Conservation (phyloP, 495 filamentous ascomycete genomes). For the Xylaria grammica region DNA sequence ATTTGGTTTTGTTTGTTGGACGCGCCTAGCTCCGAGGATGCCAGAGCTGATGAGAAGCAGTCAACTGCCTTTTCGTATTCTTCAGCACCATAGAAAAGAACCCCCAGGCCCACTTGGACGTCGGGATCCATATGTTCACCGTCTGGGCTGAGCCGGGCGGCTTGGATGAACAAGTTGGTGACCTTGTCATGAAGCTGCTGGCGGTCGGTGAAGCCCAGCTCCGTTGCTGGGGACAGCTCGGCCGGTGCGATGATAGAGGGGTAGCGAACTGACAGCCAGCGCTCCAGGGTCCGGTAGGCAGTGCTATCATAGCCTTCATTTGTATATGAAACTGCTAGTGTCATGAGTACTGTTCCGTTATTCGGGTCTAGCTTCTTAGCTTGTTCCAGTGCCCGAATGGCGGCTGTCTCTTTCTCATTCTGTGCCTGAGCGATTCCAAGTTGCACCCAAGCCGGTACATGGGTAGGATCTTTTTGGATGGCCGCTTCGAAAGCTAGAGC, state of each 20-base stretch:
- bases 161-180: slow-evolving; percentile 86
- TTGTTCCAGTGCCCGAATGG: slow-evolving; percentile 96
- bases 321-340: slow-evolving; percentile 94
- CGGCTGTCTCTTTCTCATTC: slow-evolving; percentile 97
- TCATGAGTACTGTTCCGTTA: slow-evolving; percentile 91
- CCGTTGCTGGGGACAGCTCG: slow-evolving; percentile 69
- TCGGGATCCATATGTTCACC: slow-evolving; percentile 93
- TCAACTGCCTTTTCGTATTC: slow-evolving; percentile 99
- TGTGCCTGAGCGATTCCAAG: slow-evolving; percentile 92
- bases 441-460: slow-evolving; percentile 90
- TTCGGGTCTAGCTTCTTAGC: slow-evolving; percentile 84
- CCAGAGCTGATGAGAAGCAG: slow-evolving; percentile 91
- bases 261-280: slow-evolving; percentile 94
- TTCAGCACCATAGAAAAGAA: slow-evolving; percentile 96
- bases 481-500: slow-evolving; percentile 98
- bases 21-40: slow-evolving; percentile 76
- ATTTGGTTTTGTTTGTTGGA: slow-evolving; percentile 77
- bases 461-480: slow-evolving; percentile 83
- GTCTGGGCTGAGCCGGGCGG: slow-evolving; percentile 86
- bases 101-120: slow-evolving; percentile 95
- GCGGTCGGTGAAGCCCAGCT: slow-evolving; percentile 91
- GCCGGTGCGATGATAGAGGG: slow-evolving; percentile 72
- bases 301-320: slow-evolving; percentile 98
- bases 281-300: slow-evolving; percentile 94
- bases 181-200: slow-evolving; percentile 88